Conservation (phyloP, 2,329 filamentous ascomycete species). For the Blastomyces silverae region DNA sequence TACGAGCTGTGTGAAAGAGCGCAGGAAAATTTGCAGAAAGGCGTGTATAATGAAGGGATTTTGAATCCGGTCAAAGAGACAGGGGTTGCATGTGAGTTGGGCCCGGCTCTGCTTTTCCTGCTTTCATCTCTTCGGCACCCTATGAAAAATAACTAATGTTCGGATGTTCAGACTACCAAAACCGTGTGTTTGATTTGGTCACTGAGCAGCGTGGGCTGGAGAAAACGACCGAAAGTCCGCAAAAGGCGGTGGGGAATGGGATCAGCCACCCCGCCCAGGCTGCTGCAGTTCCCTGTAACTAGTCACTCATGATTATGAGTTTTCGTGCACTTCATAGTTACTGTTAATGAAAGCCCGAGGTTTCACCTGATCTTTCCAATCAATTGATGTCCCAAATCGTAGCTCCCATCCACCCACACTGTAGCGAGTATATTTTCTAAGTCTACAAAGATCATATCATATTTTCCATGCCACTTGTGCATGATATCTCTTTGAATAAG, state of each 20-base stretch:
- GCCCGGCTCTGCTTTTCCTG: neutral
- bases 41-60: conserved; percentile 51
- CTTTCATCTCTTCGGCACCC: neutral
- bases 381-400: neutral
- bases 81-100: conserved; percentile 46
- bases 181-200: conserved; percentile 43
- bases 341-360: neutral
- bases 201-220: conserved; percentile 40
- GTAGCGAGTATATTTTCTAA: neutral
- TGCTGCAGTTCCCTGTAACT: conserved; percentile 4
- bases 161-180: conserved; percentile 40
- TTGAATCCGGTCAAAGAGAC: conserved; percentile 52
- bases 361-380: neutral
- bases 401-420: neutral
- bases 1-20: conserved; percentile 53
- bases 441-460: neutral
- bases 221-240: neutral
- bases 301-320: neutral
- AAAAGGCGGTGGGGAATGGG: conserved; percentile 4
- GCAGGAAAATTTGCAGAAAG: conserved; percentile 48
- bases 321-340: too few species aligned
- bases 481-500: neutral
- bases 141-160: neutral
- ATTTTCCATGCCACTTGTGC: neutral
- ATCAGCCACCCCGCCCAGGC: neutral